phyloP scores from a whole-genome alignment of 805 yeast genomes.

The Starmerella sirachaensis region DNA sequence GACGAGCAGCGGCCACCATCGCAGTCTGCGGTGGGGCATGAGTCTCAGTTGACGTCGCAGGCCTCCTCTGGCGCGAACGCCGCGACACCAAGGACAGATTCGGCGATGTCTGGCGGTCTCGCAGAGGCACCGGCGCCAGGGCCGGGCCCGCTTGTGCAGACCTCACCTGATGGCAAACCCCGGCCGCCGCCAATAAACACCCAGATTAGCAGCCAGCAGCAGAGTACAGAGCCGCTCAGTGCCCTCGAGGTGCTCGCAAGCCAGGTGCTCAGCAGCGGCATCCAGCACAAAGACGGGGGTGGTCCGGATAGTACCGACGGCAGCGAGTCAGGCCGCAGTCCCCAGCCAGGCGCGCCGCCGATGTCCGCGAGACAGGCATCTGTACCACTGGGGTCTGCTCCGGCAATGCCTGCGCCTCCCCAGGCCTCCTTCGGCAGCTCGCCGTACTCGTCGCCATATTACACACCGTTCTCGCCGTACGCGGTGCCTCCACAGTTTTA shows the following conservation, averaged over 20 bases:
- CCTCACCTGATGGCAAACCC: constrained; percentile 7
- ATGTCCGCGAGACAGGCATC: constrained; percentile 5
- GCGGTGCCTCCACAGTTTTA: constrained; percentile 11
- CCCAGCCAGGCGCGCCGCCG: not conserved
- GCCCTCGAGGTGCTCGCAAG: constrained; percentile 45
- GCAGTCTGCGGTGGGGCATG: constrained; percentile 1
- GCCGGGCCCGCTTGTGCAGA: not conserved
- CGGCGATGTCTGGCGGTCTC: not conserved
- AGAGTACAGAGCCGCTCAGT: constrained; percentile 25
- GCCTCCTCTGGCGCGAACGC: not conserved
- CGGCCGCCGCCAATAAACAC: constrained; percentile 20
- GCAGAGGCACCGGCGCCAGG: constrained; percentile 1
- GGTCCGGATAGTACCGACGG: no score
- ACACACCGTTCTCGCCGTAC: constrained; percentile 17
- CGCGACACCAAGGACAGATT: constrained; percentile 1
- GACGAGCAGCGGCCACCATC: no score
- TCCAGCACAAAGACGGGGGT: constrained; percentile 8
- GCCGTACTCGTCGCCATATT: constrained; percentile 17
- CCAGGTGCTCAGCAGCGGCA: constrained; percentile 34
- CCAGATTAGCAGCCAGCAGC: constrained; percentile 3
- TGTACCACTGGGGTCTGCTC: constrained; percentile 1
- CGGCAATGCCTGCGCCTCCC: not conserved
- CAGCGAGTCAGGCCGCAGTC: not conserved
- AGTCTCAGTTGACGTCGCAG: not conserved
- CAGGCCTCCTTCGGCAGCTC: constrained; percentile 9